Percentiles rank a stretch among this genome's conserved stretches.
These are phyloP conservation scores for Cryptococcus deneoformans DNA, from an alignment of 1,284 basidiomycete species.

Conservation along the genomic window DNA sequence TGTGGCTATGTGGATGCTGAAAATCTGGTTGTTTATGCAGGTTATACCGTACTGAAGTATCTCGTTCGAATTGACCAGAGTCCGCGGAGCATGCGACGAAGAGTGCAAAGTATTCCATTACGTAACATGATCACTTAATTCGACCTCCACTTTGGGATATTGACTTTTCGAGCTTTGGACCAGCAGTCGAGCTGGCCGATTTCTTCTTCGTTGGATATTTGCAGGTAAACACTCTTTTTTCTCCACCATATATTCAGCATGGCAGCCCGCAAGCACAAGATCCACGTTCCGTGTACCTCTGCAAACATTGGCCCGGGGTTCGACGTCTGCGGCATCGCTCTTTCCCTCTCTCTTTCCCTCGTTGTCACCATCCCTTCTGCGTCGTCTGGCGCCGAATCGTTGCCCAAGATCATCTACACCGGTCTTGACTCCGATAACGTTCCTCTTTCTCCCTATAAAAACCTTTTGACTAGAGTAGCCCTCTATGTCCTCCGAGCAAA, in stretches of 20 bases:
- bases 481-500: constrained; percentile 95
- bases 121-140: background rate
- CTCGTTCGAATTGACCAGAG: too few relatives aligned
- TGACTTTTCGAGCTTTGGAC: background rate
- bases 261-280: constrained; percentile 51
- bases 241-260: constrained; percentile 7
- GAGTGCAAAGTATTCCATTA: background rate
- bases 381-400: constrained; percentile 31
- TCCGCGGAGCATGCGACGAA: background rate
- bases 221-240: background rate
- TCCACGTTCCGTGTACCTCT: constrained; percentile 91
- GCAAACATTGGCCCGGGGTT: constrained; percentile 99
- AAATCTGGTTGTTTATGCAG: background rate
- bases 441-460: constrained; percentile 93
- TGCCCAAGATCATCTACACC: constrained; percentile 71
- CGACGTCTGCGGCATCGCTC: constrained; percentile 95
- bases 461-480: constrained; percentile 95
- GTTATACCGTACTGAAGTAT: too few relatives aligned
- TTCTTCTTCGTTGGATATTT: background rate
- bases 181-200: background rate
- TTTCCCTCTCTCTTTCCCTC: constrained; percentile 82
- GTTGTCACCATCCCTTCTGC: constrained; percentile 58
- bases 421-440: constrained; percentile 90
- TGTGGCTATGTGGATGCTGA: background rate
- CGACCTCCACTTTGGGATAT: background rate